These are phyloP conservation scores for Irpex lacteus DNA, from an alignment of 1,284 basidiomycete genomes.

Conservation along the genomic window DNA sequence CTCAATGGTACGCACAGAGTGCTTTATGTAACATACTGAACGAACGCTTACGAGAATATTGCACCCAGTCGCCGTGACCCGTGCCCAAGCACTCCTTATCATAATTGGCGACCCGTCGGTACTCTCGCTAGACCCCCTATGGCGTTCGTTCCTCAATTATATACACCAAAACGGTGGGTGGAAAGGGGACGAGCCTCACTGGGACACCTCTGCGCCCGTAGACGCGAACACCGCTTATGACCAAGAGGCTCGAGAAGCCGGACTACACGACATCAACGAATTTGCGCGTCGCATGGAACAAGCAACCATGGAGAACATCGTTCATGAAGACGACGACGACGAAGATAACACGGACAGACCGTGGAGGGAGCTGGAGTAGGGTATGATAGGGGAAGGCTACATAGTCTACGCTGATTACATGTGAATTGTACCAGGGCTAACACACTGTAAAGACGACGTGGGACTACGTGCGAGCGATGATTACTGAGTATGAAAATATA, in stretches of 20 bases:
- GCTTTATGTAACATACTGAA: neutral
- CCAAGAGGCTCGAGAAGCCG: conserved; percentile 27
- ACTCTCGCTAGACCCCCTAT: conserved; percentile 47
- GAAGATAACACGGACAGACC: conserved; percentile 51
- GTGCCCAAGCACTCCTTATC: conserved; percentile 56
- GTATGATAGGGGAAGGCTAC: neutral
- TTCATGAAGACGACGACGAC: conserved; percentile 33
- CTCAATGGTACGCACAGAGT: conserved; percentile 39
- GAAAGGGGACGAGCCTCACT: conserved; percentile 44
- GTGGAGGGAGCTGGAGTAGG: conserved; percentile 41
- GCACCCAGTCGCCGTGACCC: conserved; percentile 36
- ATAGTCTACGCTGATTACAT: neutral
- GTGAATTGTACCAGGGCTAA: neutral
- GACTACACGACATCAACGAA: conserved; percentile 46
- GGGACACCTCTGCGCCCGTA: conserved; percentile 42
- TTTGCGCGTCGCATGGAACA: conserved; percentile 45
- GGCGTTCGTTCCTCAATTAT: conserved; percentile 54
- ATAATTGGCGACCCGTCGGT: conserved; percentile 54
- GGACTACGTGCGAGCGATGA: too few relatives aligned
- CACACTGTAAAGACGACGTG: too few relatives aligned
- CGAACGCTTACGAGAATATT: neutral
- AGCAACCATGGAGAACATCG: conserved; percentile 39
- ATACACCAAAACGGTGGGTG: conserved; percentile 43
- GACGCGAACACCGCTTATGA: conserved; percentile 30
- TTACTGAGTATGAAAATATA: too few relatives aligned